A percentile compares a stretch with the other conserved stretches of the same genome.
These are phyloP conservation scores for Hyphodiscus sp. DNA, from an alignment of 2,329 filamentous ascomycete species.

Conservation along the genomic window DNA sequence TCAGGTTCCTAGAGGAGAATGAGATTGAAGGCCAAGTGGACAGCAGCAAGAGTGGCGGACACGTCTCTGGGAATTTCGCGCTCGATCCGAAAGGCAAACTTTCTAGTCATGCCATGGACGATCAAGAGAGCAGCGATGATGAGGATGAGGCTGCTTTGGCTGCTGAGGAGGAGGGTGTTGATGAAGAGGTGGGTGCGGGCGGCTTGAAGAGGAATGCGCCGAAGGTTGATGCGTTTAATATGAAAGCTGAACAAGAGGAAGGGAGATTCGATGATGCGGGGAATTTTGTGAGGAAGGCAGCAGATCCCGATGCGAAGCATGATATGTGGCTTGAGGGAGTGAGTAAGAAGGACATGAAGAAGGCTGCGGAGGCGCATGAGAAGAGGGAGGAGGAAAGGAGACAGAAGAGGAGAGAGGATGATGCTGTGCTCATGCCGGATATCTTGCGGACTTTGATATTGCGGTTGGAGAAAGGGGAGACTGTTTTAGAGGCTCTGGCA, in stretches of 20 bases:
- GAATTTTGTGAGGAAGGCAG: conserved; percentile 86
- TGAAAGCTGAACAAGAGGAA: conserved; percentile 83
- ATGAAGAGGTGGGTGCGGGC: conserved; percentile 85
- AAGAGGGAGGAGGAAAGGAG: conserved; percentile 73
- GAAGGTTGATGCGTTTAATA: conserved; percentile 93
- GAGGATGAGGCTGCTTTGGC: conserved; percentile 70
- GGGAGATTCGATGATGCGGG: conserved; percentile 85
- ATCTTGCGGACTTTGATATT: conserved; percentile 67
- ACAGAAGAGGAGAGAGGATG: conserved; percentile 65
- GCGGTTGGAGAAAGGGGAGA: conserved; percentile 26
- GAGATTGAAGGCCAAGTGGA: conserved; percentile 75
- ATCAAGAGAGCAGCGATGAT: conserved; percentile 48
- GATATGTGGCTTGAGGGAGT: conserved; percentile 90
- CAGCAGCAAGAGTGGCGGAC: conserved; percentile 66
- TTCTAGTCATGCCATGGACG: conserved; percentile 31
- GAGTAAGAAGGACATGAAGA: conserved; percentile 88
- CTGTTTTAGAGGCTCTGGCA: conserved; percentile 1
- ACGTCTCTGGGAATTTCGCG: conserved; percentile 54
- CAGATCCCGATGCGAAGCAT: conserved; percentile 82
- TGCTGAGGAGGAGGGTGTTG: conserved; percentile 67
- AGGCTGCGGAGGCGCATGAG: conserved; percentile 79
- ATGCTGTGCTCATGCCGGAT: conserved; percentile 66
- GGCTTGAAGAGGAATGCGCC: conserved; percentile 90
- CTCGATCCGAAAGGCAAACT: conserved; percentile 47
- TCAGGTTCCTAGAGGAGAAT: conserved; percentile 50